Percentiles rank a stretch among this genome's conserved stretches.
These are phyloP conservation scores for Boletus rex-veris DNA, from an alignment of 768 basidiomycete species.

Conservation along the genomic window DNA sequence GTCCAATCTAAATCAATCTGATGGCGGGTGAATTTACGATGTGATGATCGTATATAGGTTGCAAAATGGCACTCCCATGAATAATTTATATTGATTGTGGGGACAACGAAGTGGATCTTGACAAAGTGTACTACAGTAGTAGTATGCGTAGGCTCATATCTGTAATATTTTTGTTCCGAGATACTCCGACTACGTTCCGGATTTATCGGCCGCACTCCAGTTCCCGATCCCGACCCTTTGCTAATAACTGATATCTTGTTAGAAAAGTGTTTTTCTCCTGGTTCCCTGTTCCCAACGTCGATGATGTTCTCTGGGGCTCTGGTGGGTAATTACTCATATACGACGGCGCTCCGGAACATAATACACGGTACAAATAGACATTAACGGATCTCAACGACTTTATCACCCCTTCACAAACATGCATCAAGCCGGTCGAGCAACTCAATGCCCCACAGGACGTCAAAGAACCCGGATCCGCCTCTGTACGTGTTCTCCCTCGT, in stretches of 20 bases:
- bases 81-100: no score
- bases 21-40: no score
- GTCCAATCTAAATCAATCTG: no score
- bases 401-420: constrained; percentile 92
- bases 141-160: no score
- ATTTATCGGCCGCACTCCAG: background rate
- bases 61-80: no score
- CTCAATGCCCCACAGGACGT: constrained; percentile 40
- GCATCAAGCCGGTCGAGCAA: constrained; percentile 89
- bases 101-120: no score
- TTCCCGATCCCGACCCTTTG: background rate
- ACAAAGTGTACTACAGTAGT: no score
- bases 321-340: constrained; percentile 38
- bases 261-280: background rate
- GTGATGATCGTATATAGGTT: no score
- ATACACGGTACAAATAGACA: constrained; percentile 47
- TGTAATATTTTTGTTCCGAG: no score
- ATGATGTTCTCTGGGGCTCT: constrained; percentile 91
- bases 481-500: constrained; percentile 31
- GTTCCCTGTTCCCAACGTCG: background rate
- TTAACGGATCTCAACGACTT: constrained; percentile 96
- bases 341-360: background rate
- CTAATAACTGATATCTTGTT: background rate
- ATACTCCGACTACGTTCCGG: background rate
- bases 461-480: constrained; percentile 40